A percentile compares a stretch with the other conserved stretches of the same genome.
phyloP scores from a whole-genome alignment of 148 eudicot species.

The Diospyros lotus region DNA sequence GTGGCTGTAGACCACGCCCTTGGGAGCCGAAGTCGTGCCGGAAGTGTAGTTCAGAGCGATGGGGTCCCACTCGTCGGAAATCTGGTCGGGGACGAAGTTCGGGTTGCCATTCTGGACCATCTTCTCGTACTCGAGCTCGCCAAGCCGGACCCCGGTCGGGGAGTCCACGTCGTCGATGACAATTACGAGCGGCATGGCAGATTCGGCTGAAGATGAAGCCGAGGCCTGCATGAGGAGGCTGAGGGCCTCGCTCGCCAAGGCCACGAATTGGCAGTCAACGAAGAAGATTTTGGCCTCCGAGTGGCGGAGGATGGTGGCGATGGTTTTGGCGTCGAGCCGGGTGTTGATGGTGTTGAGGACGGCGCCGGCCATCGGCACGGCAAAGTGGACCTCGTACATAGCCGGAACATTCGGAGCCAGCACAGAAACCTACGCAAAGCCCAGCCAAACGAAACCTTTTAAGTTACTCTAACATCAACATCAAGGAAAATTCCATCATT shows the following conservation, averaged over 20 bases:
- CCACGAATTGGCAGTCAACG: conserved; percentile 55
- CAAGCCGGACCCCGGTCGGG: conserved; percentile 45
- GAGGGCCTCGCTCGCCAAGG: conserved; percentile 55
- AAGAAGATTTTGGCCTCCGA: conserved; percentile 73
- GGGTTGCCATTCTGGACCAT: conserved; percentile 45
- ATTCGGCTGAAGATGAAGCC: neutral
- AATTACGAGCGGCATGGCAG: conserved; percentile 36
- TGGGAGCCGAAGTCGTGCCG: conserved; percentile 80
- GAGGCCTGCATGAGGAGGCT: conserved; percentile 28
- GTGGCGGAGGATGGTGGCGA: conserved; percentile 69
- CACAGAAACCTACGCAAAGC: conserved; percentile 57
- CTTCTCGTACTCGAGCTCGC: conserved; percentile 63
- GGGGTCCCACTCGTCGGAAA: conserved; percentile 77
- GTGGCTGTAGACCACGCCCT: conserved; percentile 87
- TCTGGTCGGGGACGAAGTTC: conserved; percentile 15
- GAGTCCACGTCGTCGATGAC: conserved; percentile 55
- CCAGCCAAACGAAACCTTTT: neutral
- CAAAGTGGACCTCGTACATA: conserved; percentile 87
- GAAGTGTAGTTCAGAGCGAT: conserved; percentile 82
- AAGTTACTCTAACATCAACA: neutral
- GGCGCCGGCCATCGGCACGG: conserved; percentile 94
- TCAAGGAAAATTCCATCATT: neutral
- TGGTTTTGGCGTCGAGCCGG: conserved; percentile 52
- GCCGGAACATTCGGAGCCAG: conserved; percentile 91
- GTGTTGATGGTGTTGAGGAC: conserved; percentile 80